Evolutionary conservation across 148 eudicot species (phyloP).

Genomic region (Selenicereus undatus): DNA sequence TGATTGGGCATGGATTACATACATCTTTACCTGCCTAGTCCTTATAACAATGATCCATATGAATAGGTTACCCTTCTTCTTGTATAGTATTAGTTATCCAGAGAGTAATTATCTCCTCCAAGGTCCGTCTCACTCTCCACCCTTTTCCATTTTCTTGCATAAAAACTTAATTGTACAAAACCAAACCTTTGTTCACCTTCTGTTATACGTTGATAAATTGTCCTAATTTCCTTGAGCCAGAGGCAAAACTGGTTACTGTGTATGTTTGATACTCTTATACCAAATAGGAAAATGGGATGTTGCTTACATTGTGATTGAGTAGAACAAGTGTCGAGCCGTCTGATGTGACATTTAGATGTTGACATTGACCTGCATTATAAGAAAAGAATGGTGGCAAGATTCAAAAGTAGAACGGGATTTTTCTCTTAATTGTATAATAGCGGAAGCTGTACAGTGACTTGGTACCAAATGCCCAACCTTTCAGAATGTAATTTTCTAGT

Average conservation of each 20-base stretch:
- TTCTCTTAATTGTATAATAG: not conserved
- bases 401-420: not conserved
- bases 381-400: not conserved
- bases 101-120: no score
- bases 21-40: no score
- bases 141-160: no score
- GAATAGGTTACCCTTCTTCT: no score
- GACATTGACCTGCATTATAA: not conserved
- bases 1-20: no score
- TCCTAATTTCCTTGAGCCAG: not conserved
- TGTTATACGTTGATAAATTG: not conserved
- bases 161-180: not conserved
- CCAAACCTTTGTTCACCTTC: not conserved
- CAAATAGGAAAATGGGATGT: not conserved
- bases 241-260: not conserved
- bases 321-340: not conserved
- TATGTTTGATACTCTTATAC: not conserved
- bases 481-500: not conserved
- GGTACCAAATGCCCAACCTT: not conserved
- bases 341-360: not conserved
- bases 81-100: no score
- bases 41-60: no score
- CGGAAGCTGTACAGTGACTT: not conserved
- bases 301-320: not conserved
- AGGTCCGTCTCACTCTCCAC: no score